These are phyloP conservation scores for Firmiana major DNA, from an alignment of 345 rosid genomes.

Conservation along the genomic window DNA sequence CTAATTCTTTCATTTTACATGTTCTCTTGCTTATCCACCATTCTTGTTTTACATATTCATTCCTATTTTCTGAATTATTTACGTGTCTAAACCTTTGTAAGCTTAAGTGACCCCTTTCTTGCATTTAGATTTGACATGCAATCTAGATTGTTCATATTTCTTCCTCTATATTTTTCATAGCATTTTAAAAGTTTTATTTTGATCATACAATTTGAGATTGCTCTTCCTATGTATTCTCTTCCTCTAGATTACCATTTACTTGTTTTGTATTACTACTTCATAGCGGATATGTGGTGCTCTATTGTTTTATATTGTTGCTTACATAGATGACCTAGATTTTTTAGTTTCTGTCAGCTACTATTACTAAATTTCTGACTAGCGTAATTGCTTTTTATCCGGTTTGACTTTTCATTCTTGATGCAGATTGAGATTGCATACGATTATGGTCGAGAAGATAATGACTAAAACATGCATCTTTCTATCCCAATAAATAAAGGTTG, in stretches of 20 bases:
- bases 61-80: background rate
- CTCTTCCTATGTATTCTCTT: too few species aligned
- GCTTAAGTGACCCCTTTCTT: background rate
- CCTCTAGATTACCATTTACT: too few species aligned
- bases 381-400: background rate
- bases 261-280: background rate
- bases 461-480: conserved; percentile 23
- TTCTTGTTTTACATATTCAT: background rate
- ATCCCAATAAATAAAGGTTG: conserved; percentile 49
- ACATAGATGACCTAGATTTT: background rate
- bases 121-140: background rate
- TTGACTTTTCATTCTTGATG: conserved; percentile 27
- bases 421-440: conserved; percentile 89
- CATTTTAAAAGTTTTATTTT: background rate
- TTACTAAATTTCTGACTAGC: background rate
- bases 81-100: background rate
- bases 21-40: background rate
- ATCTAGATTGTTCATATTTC: background rate
- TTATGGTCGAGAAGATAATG: conserved; percentile 87
- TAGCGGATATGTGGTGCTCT: background rate
- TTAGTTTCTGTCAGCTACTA: background rate
- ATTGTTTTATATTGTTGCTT: conserved; percentile 4
- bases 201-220: background rate
- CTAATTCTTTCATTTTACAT: conserved; percentile 6
- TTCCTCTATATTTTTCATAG: background rate